phyloP scores from a whole-genome alignment of 2,329 filamentous ascomycete species.

The Hymenoscyphus occultus region DNA sequence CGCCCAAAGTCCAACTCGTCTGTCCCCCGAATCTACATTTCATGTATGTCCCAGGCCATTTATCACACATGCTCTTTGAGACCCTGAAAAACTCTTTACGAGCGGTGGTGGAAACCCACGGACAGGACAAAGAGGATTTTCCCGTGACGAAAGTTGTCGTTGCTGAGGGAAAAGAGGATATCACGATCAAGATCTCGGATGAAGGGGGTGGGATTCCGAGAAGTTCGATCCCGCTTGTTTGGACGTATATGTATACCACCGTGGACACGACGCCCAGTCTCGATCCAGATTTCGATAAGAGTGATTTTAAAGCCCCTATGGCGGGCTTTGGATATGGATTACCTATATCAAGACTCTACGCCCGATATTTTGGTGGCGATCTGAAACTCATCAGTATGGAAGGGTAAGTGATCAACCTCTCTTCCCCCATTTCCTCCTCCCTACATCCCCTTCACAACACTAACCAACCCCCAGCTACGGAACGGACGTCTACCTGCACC shows the following conservation, averaged over 20 bases:
- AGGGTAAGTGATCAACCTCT: constrained; percentile 60
- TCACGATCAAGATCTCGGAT: constrained; percentile 97
- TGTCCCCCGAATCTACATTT: constrained; percentile 94
- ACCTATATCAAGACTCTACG: constrained; percentile 90
- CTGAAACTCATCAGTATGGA: constrained; percentile 99
- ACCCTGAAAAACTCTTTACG: constrained; percentile 97
- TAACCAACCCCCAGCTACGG: constrained; percentile 65
- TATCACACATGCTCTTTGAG: constrained; percentile 99
- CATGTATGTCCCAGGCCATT: constrained; percentile 98
- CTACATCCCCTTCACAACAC: too few relatives aligned
- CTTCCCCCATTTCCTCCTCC: background rate
- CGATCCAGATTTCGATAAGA: constrained; percentile 97
- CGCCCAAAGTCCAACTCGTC: constrained; percentile 92
- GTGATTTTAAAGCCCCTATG: constrained; percentile 99
- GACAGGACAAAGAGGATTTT: constrained; percentile 92
- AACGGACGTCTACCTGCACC: constrained; percentile 96
- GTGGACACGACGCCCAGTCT: constrained; percentile 93
- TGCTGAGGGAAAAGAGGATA: constrained; percentile 95
- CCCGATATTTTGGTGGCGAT: constrained; percentile 95
- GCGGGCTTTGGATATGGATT: constrained; percentile 97
- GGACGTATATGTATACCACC: constrained; percentile 99
- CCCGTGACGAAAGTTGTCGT: constrained; percentile 97
- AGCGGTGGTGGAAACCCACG: constrained; percentile 93
- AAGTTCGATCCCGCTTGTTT: constrained; percentile 92
- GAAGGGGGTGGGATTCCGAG: constrained; percentile 94